Percentiles rank a stretch among this genome's conserved stretches.
phyloP scores from a whole-genome alignment of 108 stramenopile genomes.

The Nannochloropsis granulata region DNA sequence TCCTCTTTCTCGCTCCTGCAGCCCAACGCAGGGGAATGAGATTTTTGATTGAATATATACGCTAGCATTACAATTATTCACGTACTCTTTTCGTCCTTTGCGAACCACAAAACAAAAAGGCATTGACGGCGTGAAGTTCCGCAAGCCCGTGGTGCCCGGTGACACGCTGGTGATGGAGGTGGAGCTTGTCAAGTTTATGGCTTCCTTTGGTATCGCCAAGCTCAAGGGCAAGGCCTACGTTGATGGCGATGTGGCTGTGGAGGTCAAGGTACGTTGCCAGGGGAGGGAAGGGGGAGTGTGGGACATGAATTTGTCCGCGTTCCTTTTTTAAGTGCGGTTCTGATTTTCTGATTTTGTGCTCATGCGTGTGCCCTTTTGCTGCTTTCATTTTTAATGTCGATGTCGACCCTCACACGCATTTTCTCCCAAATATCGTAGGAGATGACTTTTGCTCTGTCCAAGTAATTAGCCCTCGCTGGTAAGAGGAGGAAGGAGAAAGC shows the following conservation, averaged over 20 bases:
- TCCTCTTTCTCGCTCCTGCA: too few species aligned
- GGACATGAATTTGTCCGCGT: neutral
- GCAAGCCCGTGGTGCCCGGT: slow-evolving; percentile 91
- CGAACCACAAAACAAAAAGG: neutral
- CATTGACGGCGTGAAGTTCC: slow-evolving; percentile 80
- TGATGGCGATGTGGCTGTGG: slow-evolving; percentile 24
- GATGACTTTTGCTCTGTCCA: slow-evolving; percentile 39
- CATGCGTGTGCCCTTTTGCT: neutral
- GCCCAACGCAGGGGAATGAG: neutral
- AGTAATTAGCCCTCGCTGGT: neutral
- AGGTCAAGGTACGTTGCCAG: neutral
- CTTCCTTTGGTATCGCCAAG: slow-evolving; percentile 31
- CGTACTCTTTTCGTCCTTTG: neutral
- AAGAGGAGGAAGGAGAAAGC: neutral
- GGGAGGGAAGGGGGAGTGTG: neutral
- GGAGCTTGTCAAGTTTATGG: slow-evolving; percentile 30
- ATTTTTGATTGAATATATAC: neutral
- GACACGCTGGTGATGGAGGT: slow-evolving; percentile 86
- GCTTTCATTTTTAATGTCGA: neutral
- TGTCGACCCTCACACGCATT: neutral
- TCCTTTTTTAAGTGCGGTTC: neutral
- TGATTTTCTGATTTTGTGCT: neutral
- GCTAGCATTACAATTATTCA: neutral
- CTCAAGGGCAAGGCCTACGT: slow-evolving; percentile 37
- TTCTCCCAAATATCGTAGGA: neutral